These are phyloP conservation scores for Amanita rubescens DNA, from an alignment of 768 basidiomycete genomes.

Conservation along the genomic window DNA sequence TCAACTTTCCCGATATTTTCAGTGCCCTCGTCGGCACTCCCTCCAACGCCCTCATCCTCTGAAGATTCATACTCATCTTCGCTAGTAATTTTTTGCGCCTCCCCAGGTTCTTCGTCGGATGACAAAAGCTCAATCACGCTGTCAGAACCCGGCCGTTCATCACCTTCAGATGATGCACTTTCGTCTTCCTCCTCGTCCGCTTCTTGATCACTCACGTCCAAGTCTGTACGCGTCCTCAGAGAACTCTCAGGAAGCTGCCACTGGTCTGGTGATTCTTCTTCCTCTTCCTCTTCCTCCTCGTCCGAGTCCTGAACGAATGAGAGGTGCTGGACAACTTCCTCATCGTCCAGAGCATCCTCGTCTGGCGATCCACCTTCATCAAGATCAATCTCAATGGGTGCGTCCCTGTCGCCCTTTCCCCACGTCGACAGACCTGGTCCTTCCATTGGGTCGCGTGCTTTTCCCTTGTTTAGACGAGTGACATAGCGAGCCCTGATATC, in stretches of 20 bases:
- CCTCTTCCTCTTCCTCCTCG: constrained; percentile 1
- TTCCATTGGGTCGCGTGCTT: constrained; percentile 54
- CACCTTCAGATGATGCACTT: constrained; percentile 22
- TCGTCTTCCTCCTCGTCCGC: background rate
- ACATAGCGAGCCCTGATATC: constrained; percentile 40
- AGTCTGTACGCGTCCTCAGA: background rate
- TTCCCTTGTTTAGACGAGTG: constrained; percentile 37
- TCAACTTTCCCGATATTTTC: background rate
- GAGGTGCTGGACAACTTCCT: constrained; percentile 5
- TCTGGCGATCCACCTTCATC: constrained; percentile 19
- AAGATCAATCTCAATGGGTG: constrained; percentile 41
- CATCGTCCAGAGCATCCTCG: constrained; percentile 5
- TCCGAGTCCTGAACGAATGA: constrained; percentile 6
- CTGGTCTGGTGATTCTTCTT: background rate
- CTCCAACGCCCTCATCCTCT: background rate
- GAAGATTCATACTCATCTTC: background rate
- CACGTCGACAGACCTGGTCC: constrained; percentile 43
- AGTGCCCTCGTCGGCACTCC: background rate
- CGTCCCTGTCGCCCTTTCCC: constrained; percentile 20
- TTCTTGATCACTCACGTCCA: background rate
- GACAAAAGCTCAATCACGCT: constrained; percentile 11
- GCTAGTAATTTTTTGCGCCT: background rate
- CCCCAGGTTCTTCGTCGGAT: constrained; percentile 21
- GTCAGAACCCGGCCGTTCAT: constrained; percentile 21
- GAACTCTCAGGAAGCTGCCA: constrained; percentile 4